Evolutionary conservation across 345 rosid genomes (phyloP), one percentile per base, ranked within the genome.

Genomic region (Brassica incana): DNA sequence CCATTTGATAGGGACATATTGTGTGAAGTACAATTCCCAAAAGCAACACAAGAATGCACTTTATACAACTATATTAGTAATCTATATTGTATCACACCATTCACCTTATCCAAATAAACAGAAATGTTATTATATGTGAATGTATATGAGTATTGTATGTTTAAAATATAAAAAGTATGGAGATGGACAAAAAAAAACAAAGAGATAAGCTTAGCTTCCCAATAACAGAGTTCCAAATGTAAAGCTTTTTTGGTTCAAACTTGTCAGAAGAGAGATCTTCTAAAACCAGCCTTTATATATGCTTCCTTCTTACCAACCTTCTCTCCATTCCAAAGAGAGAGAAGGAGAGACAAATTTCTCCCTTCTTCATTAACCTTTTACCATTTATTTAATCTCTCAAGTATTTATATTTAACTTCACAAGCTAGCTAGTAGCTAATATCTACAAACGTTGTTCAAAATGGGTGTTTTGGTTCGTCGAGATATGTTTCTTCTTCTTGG

Each of bases 201-300:
- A 61, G 64, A 81, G 77, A 88, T 90, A 88, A 87, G 84, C 92
- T 86, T 90, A 81, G 86, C 91, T 85, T 90, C 93, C 90, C 87
- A 82, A 84, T 85, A 86, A 86, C 56, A 80, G 70, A 81, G 88
- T 85, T 85, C 84, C 88, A 88, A 88, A 85, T 77, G 87, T 78
- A 61, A 62, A 77, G 71, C 89, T 87, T 88, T 93, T 87, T 80
- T 69, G 67, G 89, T 88, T 93, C 97, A 88, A 91, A 90, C 89
- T 86, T 91, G 92, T 87, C 90, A 87, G 88, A 82, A 85, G 62
- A 86, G 85, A 84, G 88, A 84, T 81, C 67, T 81, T 81, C 78
- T 65, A 56, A 83, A 82, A 75, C 78, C 85, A 85, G 82, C 88
- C 89, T 87, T 85, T 83, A 71, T 75, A 73, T 82, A 66, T 88